A percentile compares a stretch with the other conserved stretches of the same genome.
These are phyloP conservation scores for Trichoderma pleuroti DNA, from an alignment of 2,329 filamentous ascomycete species.

Conservation along the genomic window DNA sequence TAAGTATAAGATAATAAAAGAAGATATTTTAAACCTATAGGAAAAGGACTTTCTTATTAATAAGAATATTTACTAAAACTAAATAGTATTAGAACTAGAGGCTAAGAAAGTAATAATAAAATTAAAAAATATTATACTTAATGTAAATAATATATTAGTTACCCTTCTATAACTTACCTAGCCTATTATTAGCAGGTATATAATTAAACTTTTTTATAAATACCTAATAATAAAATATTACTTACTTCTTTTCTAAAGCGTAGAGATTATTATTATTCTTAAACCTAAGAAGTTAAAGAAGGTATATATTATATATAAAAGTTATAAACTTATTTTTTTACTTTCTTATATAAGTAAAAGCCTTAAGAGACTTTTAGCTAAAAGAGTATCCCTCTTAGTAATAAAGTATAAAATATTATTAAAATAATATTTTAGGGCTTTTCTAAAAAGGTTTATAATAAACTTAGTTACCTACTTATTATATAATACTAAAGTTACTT, in stretches of 20 bases:
- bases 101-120: not conserved
- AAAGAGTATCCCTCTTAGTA: not conserved
- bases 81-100: not conserved
- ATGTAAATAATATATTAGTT: too few species aligned
- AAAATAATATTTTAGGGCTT: not conserved
- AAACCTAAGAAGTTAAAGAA: too few species aligned
- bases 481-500: too few species aligned
- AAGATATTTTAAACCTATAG: not conserved
- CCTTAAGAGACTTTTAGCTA: not conserved
- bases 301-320: not conserved
- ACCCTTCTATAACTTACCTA: too few species aligned
- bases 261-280: too few species aligned
- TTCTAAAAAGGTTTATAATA: too few species aligned
- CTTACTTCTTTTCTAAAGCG: too few species aligned
- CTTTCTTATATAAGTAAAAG: not conserved
- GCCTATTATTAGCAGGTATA: too few species aligned
- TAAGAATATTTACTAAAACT: not conserved
- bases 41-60: not conserved
- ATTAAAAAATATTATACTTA: not conserved
- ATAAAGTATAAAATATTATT: not conserved
- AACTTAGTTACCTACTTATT: too few species aligned
- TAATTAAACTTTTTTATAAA: too few species aligned
- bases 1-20: not conserved
- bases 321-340: not conserved
- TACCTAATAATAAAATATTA: too few species aligned